Conservation (phyloP, 495 filamentous ascomycete species). For the Neurospora hispaniola region DNA sequence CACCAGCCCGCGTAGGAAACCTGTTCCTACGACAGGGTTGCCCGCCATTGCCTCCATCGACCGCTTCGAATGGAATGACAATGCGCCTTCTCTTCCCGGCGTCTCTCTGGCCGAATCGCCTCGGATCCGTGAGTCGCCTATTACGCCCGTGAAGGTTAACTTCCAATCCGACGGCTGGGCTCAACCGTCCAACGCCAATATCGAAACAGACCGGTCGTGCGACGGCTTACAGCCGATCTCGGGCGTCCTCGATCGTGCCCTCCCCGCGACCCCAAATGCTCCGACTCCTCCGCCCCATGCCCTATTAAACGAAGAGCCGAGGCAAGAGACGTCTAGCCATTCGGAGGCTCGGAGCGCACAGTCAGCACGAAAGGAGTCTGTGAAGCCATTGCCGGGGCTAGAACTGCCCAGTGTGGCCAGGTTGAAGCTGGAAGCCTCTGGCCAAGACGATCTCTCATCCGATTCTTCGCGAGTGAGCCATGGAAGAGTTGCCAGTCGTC, state of each 20-base stretch:
- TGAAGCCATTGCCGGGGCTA: constrained; percentile 8
- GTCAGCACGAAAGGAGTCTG: not conserved
- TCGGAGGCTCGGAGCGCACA: not conserved
- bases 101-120: constrained; percentile 21
- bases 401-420: constrained; percentile 2
- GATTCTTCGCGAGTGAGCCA: not conserved
- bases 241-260: constrained; percentile 17
- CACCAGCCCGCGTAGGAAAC: constrained; percentile 33
- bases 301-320: constrained; percentile 14
- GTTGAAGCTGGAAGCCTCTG: constrained; percentile 2
- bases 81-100: constrained; percentile 22
- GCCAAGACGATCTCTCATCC: not conserved
- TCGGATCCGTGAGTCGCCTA: constrained; percentile 25
- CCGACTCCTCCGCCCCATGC: constrained; percentile 30
- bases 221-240: constrained; percentile 1
- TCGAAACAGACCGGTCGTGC: constrained; percentile 22
- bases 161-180: constrained; percentile 33
- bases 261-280: constrained; percentile 26
- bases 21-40: constrained; percentile 23
- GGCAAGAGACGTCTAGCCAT: not conserved
- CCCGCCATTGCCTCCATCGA: constrained; percentile 11
- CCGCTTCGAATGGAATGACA: constrained; percentile 26
- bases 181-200: constrained; percentile 30
- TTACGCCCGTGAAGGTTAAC: constrained; percentile 32
- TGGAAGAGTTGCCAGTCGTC: constrained; percentile 26